A percentile compares a stretch with the other conserved stretches of the same genome.
These are phyloP conservation scores for Ascocoryne sarcoides DNA, from an alignment of 2,329 filamentous ascomycete species.

Conservation along the genomic window DNA sequence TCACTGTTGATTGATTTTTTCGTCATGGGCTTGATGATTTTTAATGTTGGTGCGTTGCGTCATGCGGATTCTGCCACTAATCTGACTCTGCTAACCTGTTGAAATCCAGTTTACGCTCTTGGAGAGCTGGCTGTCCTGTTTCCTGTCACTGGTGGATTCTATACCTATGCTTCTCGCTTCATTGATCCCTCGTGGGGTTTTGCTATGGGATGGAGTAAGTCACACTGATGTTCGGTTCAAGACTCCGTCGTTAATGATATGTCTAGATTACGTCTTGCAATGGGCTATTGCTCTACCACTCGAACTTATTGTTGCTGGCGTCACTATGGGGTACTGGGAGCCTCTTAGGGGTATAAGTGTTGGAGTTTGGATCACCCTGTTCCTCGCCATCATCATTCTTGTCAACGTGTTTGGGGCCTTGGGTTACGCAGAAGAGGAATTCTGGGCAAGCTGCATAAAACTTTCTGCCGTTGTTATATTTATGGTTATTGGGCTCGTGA, in stretches of 20 bases:
- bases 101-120: conserved; percentile 61
- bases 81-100: too few species aligned
- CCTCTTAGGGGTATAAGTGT: conserved; percentile 30
- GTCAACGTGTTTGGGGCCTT: conserved; percentile 90
- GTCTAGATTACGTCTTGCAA: conserved; percentile 53
- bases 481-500: conserved; percentile 45
- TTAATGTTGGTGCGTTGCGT: conserved; percentile 33
- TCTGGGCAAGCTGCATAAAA: conserved; percentile 70
- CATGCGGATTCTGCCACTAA: too few species aligned
- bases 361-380: conserved; percentile 72
- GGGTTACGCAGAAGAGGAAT: conserved; percentile 82
- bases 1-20: conserved; percentile 53
- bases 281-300: conserved; percentile 76
- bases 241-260: conserved; percentile 1
- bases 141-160: conserved; percentile 84
- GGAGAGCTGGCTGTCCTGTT: conserved; percentile 90
- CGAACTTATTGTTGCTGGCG: conserved; percentile 72
- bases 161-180: conserved; percentile 86
- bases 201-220: conserved; percentile 75
- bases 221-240: neutral
- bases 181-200: conserved; percentile 91
- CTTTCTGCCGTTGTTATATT: conserved; percentile 68
- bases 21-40: conserved; percentile 83
- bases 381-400: conserved; percentile 61
- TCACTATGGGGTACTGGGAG: conserved; percentile 59